Percentiles rank a stretch among this genome's conserved stretches.
These are phyloP conservation scores for peach (Prunus persica) DNA, from an alignment of 306 rosid genomes.

Conservation along the genomic window DNA sequence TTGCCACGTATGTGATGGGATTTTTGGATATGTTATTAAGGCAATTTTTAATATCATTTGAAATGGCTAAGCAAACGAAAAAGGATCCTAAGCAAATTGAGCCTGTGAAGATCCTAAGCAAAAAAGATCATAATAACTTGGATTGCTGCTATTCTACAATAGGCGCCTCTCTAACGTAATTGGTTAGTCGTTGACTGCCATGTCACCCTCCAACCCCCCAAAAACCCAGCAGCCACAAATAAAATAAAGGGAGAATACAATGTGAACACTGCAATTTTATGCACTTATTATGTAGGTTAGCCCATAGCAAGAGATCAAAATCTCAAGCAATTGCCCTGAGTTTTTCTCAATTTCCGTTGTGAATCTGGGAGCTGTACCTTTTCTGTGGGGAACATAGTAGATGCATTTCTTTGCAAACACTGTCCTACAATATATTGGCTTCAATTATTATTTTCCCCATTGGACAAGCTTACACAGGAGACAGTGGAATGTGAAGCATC, in stretches of 20 bases:
- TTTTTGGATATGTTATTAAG: neutral
- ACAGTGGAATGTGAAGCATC: neutral
- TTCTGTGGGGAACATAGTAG: neutral
- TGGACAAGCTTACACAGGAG: neutral
- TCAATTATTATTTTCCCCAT: neutral
- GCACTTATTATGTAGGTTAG: too few species aligned
- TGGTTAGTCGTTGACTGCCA: neutral
- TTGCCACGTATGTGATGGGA: neutral
- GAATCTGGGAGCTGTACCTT: neutral
- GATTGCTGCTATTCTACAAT: neutral
- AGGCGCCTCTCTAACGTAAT: neutral
- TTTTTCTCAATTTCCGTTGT: neutral
- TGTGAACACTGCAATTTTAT: too few species aligned
- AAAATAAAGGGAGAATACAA: neutral
- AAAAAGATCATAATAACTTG: neutral
- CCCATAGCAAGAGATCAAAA: neutral
- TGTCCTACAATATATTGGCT: neutral
- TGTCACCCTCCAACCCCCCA: neutral
- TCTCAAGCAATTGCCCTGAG: neutral
- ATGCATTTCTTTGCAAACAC: neutral
- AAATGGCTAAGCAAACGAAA: neutral
- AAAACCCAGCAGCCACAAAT: neutral
- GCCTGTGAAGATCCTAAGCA: neutral
- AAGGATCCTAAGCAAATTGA: neutral
- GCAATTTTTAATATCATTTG: neutral